Conservation (phyloP, 108 stramenopile species). For the Fistulifera solaris region DNA sequence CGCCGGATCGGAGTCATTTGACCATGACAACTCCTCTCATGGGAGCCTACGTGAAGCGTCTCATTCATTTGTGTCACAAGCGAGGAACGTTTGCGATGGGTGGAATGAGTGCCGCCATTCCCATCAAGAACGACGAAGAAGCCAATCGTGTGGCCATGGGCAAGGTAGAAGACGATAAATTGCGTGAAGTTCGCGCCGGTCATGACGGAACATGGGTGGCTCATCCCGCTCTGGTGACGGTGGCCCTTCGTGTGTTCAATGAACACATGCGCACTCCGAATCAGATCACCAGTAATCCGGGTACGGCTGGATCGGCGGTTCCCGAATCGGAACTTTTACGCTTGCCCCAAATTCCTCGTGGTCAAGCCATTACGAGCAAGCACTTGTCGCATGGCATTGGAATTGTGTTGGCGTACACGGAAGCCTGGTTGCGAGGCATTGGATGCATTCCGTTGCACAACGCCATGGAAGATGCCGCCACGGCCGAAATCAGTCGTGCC, state of each 20-base stretch:
- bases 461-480: conserved; percentile 94
- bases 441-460: conserved; percentile 90
- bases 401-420: conserved; percentile 86
- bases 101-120: conserved; percentile 90
- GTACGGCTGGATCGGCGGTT: conserved; percentile 39
- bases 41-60: conserved; percentile 79
- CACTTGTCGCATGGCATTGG: conserved; percentile 70
- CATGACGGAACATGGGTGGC: conserved; percentile 96
- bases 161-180: conserved; percentile 77
- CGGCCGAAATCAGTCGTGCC: conserved; percentile 90
- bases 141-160: conserved; percentile 73
- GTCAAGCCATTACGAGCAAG: conserved; percentile 59
- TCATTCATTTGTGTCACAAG: conserved; percentile 90
- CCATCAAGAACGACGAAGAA: conserved; percentile 76
- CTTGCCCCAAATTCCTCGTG: conserved; percentile 46
- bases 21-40: conserved; percentile 89
- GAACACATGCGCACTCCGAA: conserved; percentile 82
- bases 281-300: conserved; percentile 64
- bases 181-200: conserved; percentile 82
- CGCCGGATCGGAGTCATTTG: conserved; percentile 81
- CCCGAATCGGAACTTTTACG: conserved; percentile 58
- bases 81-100: conserved; percentile 94
- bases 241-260: conserved; percentile 83
- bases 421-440: conserved; percentile 88
- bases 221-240: conserved; percentile 84